Evolutionary conservation across 2,329 filamentous ascomycete species (phyloP).

Genomic region (Paecilomyces fulvus): DNA sequence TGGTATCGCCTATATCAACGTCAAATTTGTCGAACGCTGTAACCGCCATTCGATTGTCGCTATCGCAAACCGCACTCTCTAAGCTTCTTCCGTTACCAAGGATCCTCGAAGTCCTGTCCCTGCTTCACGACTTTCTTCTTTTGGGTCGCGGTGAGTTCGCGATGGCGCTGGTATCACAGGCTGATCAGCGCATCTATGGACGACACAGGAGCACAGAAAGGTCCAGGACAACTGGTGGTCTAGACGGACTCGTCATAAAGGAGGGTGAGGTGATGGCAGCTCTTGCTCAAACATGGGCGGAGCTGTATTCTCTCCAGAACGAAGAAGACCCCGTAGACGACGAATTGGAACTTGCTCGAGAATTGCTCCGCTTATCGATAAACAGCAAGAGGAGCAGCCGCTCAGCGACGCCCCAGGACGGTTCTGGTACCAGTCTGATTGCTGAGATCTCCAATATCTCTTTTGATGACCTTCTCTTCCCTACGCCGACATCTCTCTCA

Average conservation of each 20-base stretch:
- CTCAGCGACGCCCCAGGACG: slow-evolving; percentile 16
- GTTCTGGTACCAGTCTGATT: slow-evolving; percentile 9
- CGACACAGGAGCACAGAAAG: slow-evolving; percentile 56
- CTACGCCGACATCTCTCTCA: slow-evolving; percentile 61
- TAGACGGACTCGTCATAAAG: slow-evolving; percentile 64
- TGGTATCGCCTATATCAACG: slow-evolving; percentile 66
- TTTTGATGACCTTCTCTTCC: slow-evolving; percentile 77
- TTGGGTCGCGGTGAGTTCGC: slow-evolving; percentile 87
- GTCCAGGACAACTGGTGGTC: slow-evolving; percentile 44
- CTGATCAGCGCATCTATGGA: slow-evolving; percentile 68
- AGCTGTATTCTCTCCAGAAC: slow-evolving; percentile 66
- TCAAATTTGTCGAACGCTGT: slow-evolving; percentile 64
- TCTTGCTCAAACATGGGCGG: slow-evolving; percentile 68
- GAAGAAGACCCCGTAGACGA: slow-evolving; percentile 70
- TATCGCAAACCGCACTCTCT: slow-evolving; percentile 77
- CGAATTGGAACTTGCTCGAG: slow-evolving; percentile 71
- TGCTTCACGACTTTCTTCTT: slow-evolving; percentile 80
- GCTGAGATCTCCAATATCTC: slow-evolving; percentile 35
- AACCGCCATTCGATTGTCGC: slow-evolving; percentile 64
- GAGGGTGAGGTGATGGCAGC: slow-evolving; percentile 77
- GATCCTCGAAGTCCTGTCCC: slow-evolving; percentile 66
- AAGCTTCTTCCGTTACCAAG: slow-evolving; percentile 68
- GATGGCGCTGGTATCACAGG: slow-evolving; percentile 73
- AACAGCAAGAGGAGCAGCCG: slow-evolving; percentile 27
- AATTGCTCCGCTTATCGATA: slow-evolving; percentile 58